These are phyloP conservation scores for Ceratobasidium sp. DNA, from an alignment of 1,284 basidiomycete genomes.

Conservation along the genomic window DNA sequence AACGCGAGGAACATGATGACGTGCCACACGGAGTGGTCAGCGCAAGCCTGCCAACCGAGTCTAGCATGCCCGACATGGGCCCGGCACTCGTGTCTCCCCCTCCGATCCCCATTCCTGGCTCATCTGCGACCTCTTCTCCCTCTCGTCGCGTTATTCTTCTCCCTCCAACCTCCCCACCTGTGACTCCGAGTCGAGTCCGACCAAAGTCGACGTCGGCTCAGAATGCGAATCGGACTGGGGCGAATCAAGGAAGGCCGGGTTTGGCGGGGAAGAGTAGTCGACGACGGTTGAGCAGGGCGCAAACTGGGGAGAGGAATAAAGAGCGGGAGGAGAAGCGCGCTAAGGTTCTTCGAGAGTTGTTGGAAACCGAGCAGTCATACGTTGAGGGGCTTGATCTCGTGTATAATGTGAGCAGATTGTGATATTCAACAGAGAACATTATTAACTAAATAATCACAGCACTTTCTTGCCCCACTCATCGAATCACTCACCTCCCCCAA, in stretches of 20 bases:
- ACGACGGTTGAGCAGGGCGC: background rate
- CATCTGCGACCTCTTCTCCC: slow-evolving; percentile 24
- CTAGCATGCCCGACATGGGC: slow-evolving; percentile 27
- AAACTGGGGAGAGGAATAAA: slow-evolving; percentile 56
- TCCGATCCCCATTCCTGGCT: slow-evolving; percentile 20
- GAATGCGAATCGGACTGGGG: background rate
- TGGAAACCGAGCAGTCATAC: slow-evolving; percentile 84
- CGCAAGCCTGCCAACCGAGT: slow-evolving; percentile 34
- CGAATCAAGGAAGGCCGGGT: background rate
- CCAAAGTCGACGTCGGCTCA: slow-evolving; percentile 8
- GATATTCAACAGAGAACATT: background rate
- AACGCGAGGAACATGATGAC: slow-evolving; percentile 23
- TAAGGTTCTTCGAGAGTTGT: slow-evolving; percentile 79
- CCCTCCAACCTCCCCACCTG: background rate
- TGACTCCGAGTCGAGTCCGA: slow-evolving; percentile 20
- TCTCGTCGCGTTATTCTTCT: slow-evolving; percentile 27
- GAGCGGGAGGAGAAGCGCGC: slow-evolving; percentile 62
- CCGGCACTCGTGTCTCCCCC: slow-evolving; percentile 7
- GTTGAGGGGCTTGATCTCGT: slow-evolving; percentile 84
- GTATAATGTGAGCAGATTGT: slow-evolving; percentile 68
- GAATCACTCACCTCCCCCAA: slow-evolving; percentile 73
- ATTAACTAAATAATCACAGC: slow-evolving; percentile 60
- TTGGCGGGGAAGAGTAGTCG: slow-evolving; percentile 2
- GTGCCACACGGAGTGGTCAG: slow-evolving; percentile 13
- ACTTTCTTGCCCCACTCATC: slow-evolving; percentile 83